A percentile compares a stretch with the other conserved stretches of the same genome.
phyloP scores from a whole-genome alignment of 768 basidiomycete species.

The Suillus americanus region DNA sequence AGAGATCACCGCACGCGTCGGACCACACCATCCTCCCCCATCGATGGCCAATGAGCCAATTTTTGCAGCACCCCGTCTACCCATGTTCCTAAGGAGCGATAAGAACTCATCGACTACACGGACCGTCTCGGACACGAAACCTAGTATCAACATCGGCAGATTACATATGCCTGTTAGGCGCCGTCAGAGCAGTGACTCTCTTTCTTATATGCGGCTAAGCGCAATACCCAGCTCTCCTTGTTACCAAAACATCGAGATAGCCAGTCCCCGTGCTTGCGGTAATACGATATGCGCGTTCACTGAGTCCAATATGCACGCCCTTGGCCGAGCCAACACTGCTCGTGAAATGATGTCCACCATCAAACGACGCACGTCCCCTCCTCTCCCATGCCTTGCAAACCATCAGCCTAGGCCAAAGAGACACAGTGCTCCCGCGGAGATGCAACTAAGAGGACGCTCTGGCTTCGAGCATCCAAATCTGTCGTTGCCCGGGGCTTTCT shows the following conservation, averaged over 20 bases:
- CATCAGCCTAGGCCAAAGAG: conserved; percentile 46
- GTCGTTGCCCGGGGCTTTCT: conserved; percentile 60
- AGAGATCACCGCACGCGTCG: conserved; percentile 69
- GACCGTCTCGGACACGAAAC: conserved; percentile 20
- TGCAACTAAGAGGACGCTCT: conserved; percentile 46
- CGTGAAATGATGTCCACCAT: conserved; percentile 67
- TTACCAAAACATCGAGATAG: conserved; percentile 45
- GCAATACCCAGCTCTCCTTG: conserved; percentile 35
- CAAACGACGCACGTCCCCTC: conserved; percentile 50
- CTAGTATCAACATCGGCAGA: conserved; percentile 37
- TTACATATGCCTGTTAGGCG: conserved; percentile 41
- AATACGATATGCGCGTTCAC: conserved; percentile 47
- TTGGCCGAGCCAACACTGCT: conserved; percentile 57
- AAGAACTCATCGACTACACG: conserved; percentile 12
- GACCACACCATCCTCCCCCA: conserved; percentile 11
- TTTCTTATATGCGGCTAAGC: conserved; percentile 8
- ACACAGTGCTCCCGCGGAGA: conserved; percentile 64
- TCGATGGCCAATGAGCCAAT: not conserved
- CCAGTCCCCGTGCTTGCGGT: conserved; percentile 46
- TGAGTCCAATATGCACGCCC: conserved; percentile 49
- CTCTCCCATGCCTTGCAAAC: conserved; percentile 11
- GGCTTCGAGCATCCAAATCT: conserved; percentile 64
- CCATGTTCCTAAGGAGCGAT: conserved; percentile 29
- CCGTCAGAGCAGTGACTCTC: conserved; percentile 15
- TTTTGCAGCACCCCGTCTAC: conserved; percentile 24